Evolutionary conservation across 306 rosid species (phyloP).

Genomic region (Malus domestica): DNA sequence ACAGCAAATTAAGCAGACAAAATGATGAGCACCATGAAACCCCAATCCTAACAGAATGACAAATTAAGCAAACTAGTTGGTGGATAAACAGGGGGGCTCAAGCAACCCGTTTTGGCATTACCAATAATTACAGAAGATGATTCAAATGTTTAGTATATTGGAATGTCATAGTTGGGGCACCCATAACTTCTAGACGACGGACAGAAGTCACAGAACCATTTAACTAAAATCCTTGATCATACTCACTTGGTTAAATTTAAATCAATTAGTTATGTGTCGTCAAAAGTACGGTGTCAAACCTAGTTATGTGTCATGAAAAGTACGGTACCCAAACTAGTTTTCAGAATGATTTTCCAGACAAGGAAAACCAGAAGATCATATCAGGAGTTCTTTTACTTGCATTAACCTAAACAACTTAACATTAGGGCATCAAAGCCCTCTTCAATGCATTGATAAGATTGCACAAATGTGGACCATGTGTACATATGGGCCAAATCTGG

Average conservation of each 20-base stretch:
- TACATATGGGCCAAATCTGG: background rate
- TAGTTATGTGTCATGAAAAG: too few relatives aligned
- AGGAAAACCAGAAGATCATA: background rate
- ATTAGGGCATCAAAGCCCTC: background rate
- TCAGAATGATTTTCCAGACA: background rate
- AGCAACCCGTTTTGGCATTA: background rate
- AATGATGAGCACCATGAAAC: background rate
- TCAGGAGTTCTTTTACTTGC: background rate
- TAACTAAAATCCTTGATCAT: slow-evolving; percentile 4
- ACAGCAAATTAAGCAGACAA: background rate
- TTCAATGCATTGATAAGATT: background rate
- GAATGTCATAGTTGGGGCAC: slow-evolving; percentile 4
- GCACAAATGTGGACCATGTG: background rate
- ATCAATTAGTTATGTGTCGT: background rate
- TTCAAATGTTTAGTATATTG: background rate
- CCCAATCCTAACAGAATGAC: background rate
- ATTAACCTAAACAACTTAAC: background rate
- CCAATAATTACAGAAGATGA: background rate
- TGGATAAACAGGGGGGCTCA: background rate
- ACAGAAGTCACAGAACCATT: background rate
- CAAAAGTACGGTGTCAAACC: background rate
- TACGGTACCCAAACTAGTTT: background rate
- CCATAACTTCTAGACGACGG: slow-evolving; percentile 9
- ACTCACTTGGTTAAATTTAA: slow-evolving; percentile 4
- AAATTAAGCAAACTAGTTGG: background rate